Base-by-base conservation (phyloP, 176 grass and related monocot genomes). In the Juncus effusus region DNA sequence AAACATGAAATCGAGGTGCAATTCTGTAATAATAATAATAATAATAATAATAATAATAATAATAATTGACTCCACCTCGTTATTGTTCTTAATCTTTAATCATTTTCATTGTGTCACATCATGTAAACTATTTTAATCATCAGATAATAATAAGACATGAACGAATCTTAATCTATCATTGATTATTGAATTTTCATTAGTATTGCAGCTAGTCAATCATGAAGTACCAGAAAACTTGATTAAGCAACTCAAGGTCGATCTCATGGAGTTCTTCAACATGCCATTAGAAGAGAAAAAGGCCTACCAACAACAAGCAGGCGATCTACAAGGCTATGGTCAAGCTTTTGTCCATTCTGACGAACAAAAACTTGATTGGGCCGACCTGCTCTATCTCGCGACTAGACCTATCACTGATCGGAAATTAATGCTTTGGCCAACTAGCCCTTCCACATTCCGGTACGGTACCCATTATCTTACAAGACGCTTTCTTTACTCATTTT, bases 331-430 rank as follows among this genome's bases (percentile, higher is more conserved):
- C 13, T 91, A 87, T 44, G 84, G 80, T 6, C 84, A 87, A 44
- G 50, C 52, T 2, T 87, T 79, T 56, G 84, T 84, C 37, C 16
- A 58, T 2, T 84, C 84, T 0, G 19, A 77, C 0, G 75, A 69
- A 39, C 81, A 91, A 63, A 92, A 79, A 56, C 84, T 92, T 2
- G 84, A 92, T 50, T 92, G 84, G 78, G 38, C 78, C 3, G 81
- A 87, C 39, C 6, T 77, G 54, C 50, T 82, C 38, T 63, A 1
- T 2, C 39, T 85, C n/a, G 36, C 74, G 2, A 40, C 78, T 2
- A 84, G 64, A 53, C 84, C 84, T 10, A 16, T 64, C 4, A 3
- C 74, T 4, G 54, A n/a, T 1, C 70, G 89, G 6, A 66, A 77
- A 28, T 74, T 88, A 78, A 85, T 16, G 38, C 54, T 69, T 19